phyloP scores from a whole-genome alignment of 495 filamentous ascomycete genomes.

The Penicillium soppii region DNA sequence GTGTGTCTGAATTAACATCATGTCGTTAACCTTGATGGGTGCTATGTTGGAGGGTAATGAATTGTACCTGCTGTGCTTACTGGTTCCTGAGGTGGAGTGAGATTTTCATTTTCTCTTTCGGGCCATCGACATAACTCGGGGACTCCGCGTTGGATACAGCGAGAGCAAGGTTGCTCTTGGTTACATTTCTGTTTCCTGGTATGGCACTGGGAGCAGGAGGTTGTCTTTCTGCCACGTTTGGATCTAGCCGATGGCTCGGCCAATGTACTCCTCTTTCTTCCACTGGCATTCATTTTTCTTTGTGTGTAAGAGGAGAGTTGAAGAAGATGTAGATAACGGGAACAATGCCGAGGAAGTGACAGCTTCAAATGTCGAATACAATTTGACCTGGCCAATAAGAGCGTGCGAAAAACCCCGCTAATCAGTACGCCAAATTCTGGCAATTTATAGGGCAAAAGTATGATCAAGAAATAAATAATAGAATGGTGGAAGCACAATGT shows the following conservation, averaged over 20 bases:
- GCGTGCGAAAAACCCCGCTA: too few relatives aligned
- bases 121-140: slow-evolving; percentile 12
- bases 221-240: slow-evolving; percentile 13
- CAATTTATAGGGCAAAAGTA: too few relatives aligned
- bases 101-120: background rate
- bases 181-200: slow-evolving; percentile 16
- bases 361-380: background rate
- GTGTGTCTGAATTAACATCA: background rate
- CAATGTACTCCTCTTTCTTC: background rate
- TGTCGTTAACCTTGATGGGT: background rate
- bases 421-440: too few relatives aligned
- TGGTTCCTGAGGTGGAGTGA: background rate
- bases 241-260: background rate
- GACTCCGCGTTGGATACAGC: slow-evolving; percentile 13
- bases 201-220: slow-evolving; percentile 16
- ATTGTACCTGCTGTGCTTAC: slow-evolving; percentile 7
- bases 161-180: slow-evolving; percentile 8
- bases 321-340: too few relatives aligned
- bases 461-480: too few relatives aligned
- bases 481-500: too few relatives aligned
- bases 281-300: background rate
- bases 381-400: too few relatives aligned
- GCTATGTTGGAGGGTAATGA: background rate
- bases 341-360: background rate
- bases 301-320: background rate